Base-by-base conservation (phyloP, 371 early-diverging fungal species). In the Batrachochytrium dendrobatidis region DNA sequence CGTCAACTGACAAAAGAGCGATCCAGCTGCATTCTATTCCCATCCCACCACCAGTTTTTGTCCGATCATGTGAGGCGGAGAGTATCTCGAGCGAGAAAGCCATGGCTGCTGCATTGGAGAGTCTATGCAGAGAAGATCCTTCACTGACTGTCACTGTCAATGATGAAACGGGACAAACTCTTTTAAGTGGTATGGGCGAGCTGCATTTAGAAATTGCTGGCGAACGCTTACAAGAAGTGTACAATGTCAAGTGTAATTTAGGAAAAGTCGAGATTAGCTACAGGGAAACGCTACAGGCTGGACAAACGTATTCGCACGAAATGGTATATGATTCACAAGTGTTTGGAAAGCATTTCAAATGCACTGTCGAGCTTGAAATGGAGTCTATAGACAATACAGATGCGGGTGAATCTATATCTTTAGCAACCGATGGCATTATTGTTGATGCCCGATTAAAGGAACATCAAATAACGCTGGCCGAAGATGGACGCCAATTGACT, bases 151-250 rank as follows among this genome's bases (percentile, higher is more conserved):
- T 91, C 6, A 69, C 82, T 51, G 72, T 72, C 7, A 90, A 95
- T 61, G 79, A 78, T 39, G 95, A 95, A 50, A 89, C 92, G 4
- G 92, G 94, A 0, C 97, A 97, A 63, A 85, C 83, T 4, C 65
- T 95, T 51, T 70, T 97, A n/a, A 82, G 87, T 56, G 97, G 97
- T 1, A 95, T 95, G 95, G 98, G 98, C 8, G 96, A 95, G 66
- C 79, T 97, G 49, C 98, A 97, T 67, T 69, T 96, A 25, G 98
- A 97, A 54, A 88, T 97, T 20, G 84, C 91, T 25, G 81, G 81
- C 51, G 90, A 91, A 53, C 72, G 95, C 3, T 71, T 97, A 34
- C 44, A 83, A 33, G 85, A 85, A 33, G 89, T 87, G 22, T 84
- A 91, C 65, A 83, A 83, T 50, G 87, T 90, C 59, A 83, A 85